Base-by-base conservation (phyloP, 140 eudicot species). In the Artemisia princeps region DNA sequence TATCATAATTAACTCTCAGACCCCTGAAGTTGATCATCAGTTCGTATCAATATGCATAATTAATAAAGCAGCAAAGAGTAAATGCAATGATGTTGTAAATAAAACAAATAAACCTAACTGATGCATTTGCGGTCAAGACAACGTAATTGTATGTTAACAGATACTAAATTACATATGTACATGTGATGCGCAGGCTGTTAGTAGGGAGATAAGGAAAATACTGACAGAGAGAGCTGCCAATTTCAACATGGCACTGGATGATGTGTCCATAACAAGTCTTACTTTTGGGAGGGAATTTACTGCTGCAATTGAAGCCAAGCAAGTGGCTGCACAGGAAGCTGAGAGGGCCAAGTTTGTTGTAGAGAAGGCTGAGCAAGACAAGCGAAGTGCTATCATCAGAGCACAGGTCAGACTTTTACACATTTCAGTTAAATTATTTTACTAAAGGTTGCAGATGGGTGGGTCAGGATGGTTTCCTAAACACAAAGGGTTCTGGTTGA, bases 251-350 rank as follows among this genome's bases (percentile, higher is more conserved):
- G 95, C 95, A 6, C 58, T 87, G 48, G 97, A 91, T 78, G 97
- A 91, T 69, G 97, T 91, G 53, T 87, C 97, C 20, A 87, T 87
- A 51, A 91, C 97, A 19, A 81, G 67, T 70, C 87, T 91, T 62
- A 91, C 97, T 50, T 87, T 91, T 63, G 95, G 97, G 52, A 87
- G 76, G 71, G 96, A 91, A 62, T 87, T 84, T 71, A 87, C 94
- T 14, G 95, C 94, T 75, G 94, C 95, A 26, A 85, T 90, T 53
- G 95, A 91, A 82, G 95, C 97, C 23, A 91, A 91, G 62, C 96
- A 91, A 72, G 96, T 91, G 67, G 97, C 97, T 72, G 96, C 95
- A 55, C 97, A 91, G 64, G 97, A 87, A 74, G 97, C 96, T 45
- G 96, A 91, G 79, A 87, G 97, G 72, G 96, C 97, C 8, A 91